Conservation (phyloP, 129 eudicot species). For the Lonicera japonica region DNA sequence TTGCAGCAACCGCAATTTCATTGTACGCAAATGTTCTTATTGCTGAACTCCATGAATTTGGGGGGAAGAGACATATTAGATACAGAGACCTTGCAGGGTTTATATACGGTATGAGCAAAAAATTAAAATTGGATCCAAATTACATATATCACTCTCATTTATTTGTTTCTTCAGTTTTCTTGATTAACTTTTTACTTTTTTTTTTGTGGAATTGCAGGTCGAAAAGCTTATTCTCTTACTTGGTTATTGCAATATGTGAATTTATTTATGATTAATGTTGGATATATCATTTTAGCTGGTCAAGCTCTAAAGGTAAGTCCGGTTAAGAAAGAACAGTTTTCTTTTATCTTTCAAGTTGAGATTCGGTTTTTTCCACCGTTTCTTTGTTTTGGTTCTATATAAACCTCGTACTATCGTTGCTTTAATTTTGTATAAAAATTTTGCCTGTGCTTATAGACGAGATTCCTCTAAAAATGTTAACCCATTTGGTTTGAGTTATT, state of each 20-base stretch:
- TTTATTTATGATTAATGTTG: slow-evolving; percentile 90
- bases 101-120: slow-evolving; percentile 54
- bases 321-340: not conserved
- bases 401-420: too few species aligned
- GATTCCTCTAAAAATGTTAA: not conserved
- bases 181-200: not conserved
- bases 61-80: slow-evolving; percentile 91
- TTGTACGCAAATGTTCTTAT: slow-evolving; percentile 71
- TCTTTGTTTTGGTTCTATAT: too few species aligned
- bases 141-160: not conserved
- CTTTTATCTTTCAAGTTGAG: not conserved
- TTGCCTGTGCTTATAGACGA: not conserved
- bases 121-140: not conserved
- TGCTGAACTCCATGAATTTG: slow-evolving; percentile 81
- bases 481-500: too few species aligned
- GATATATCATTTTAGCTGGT: slow-evolving; percentile 80
- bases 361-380: too few species aligned
- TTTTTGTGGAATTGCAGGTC: slow-evolving; percentile 38
- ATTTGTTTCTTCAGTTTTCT: slow-evolving; percentile 1
- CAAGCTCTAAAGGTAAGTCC: slow-evolving; percentile 71
- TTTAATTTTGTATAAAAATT: too few species aligned
- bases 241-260: slow-evolving; percentile 85
- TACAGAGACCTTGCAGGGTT: slow-evolving; percentile 94
- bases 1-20: slow-evolving; percentile 61
- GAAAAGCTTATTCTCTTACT: slow-evolving; percentile 67